These are phyloP conservation scores for Raphanus raphanistrum DNA, from an alignment of 345 rosid genomes.

Conservation along the genomic window DNA sequence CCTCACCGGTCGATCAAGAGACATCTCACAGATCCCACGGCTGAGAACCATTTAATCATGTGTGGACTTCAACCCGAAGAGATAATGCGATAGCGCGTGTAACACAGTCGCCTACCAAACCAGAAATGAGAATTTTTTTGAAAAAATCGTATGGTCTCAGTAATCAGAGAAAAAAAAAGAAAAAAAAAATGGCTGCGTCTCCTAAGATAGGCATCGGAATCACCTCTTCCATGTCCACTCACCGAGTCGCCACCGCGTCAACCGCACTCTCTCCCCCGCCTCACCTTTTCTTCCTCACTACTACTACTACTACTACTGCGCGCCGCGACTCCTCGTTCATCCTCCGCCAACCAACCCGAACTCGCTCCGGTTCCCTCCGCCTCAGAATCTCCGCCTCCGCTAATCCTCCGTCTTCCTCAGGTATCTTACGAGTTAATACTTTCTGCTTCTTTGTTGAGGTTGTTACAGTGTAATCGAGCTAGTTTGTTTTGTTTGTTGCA, in stretches of 20 bases:
- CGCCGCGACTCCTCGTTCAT: conserved; percentile 38
- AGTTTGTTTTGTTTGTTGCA: conserved; percentile 37
- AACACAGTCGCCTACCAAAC: conserved; percentile 13
- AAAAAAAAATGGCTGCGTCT: conserved; percentile 34
- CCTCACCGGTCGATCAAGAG: conserved; percentile 5
- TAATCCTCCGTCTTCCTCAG: conserved; percentile 45
- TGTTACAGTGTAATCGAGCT: conserved; percentile 18
- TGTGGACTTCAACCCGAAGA: conserved; percentile 28
- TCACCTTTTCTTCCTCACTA: conserved; percentile 51
- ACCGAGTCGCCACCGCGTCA: conserved; percentile 38
- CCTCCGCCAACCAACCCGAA: conserved; percentile 35
- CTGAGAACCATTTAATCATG: not conserved
- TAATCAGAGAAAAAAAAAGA: not conserved
- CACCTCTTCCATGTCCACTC: conserved; percentile 27
- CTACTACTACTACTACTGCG: conserved; percentile 34
- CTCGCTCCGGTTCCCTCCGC: conserved; percentile 49
- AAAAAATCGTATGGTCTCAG: conserved; percentile 39
- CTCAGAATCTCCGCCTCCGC: conserved; percentile 70
- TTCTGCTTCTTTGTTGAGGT: not conserved
- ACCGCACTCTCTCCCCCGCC: conserved; percentile 44
- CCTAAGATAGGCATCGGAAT: conserved; percentile 43
- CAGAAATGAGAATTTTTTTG: conserved; percentile 5
- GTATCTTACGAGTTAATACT: conserved; percentile 26
- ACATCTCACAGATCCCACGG: conserved; percentile 17
- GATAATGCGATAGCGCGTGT: conserved; percentile 42